Evolutionary conservation across 805 yeast genomes (phyloP), one percentile per base, ranked within the genome.

Genomic region (Pichia cabralensis): DNA sequence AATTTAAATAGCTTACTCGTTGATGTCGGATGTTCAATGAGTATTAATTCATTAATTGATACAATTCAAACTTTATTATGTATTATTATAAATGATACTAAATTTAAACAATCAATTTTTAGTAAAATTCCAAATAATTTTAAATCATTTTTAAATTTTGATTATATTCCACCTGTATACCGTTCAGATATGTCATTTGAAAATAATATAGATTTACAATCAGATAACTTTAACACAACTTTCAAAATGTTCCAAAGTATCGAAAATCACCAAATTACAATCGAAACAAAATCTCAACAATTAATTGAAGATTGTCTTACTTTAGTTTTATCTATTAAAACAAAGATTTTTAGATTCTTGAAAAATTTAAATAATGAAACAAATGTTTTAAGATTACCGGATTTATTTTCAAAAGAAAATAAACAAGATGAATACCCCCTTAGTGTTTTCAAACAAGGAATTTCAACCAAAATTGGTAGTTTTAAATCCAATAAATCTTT

Each of bases 11-110:
- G 43, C 13, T 28, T 47, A 21, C 30, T 54, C 22, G 41, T 40
- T 32, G 55, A 54, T 36, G 27, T 61, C 44, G 66, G 64, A 17
- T 45, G 60, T 36, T 36, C 66, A 4, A 45, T 65, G 17, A 37
- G 53, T 5, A 34, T 57, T 0, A 60, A 64, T 44, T 64, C 64
- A 11, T 49, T 56, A 16, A 30, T 55, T 26, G 58, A 52, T 37
- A 43, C 43, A 8, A 28, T 48, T 8, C 55, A 53, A 39, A 47
- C 43, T 19, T 32, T 56, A 7, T 26, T 56, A 4, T 38, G 49
- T 3, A 15, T 35, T 3, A 32, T 37, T n/a, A 34, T 50, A 17
- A 47, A 52, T 30, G 26, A 43, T 4, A 30, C 22, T 5, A 44
- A 41, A 24, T 42, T 41, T 30, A 8, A 21, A 7, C 13, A 20